Base-by-base conservation (phyloP, 805 yeast genomes). In the Cyberlindnera veronae region DNA sequence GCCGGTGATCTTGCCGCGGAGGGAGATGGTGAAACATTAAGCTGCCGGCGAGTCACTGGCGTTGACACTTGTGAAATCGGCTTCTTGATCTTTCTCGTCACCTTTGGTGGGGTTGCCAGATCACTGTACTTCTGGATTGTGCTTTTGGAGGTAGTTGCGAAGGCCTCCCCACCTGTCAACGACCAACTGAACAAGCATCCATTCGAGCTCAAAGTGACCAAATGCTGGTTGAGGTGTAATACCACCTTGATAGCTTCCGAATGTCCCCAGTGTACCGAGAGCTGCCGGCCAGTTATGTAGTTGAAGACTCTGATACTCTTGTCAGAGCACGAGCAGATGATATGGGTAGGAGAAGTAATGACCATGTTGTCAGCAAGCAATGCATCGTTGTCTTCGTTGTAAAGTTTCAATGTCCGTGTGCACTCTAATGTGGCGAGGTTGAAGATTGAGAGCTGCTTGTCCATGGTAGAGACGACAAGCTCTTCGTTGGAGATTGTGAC, bases 231-330 rank as follows among this genome's bases (percentile, higher is more conserved):
- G 13, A 42, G 38, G 6, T 48, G 38, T 9, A 45, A 11, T 31
- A 62, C 39, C 7, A 58, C 72, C 12, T 74, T 55, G 5, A 79
- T 68, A 1, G 71, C 57, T 29, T 79, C 79, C 1, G 79, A 69
- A 47, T 75, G 81, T 0, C 77, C 90, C 83, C 84, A 82, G 34
- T 67, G 72, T 0, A 71, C 64, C 7, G 75, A 67, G 9, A 77
- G 32, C 9, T 68, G 68, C 36, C 62, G 72, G 1, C 81, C 83
- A 7, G 63, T 64, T 1, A 50, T 41, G 45, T 68, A 72, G 21
- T 67, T 66, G 51, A 72, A 79, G 2, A 68, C 50, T 18, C 84
- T 60, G 3, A 83, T 57, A 20, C 84, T 72, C 54, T 78, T 79
- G 55, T 82, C 89, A 0, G 76, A 57, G 3, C 77, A 68, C 1